phyloP scores from a whole-genome alignment of 1,284 basidiomycete genomes.

The Volvariella volvacea region DNA sequence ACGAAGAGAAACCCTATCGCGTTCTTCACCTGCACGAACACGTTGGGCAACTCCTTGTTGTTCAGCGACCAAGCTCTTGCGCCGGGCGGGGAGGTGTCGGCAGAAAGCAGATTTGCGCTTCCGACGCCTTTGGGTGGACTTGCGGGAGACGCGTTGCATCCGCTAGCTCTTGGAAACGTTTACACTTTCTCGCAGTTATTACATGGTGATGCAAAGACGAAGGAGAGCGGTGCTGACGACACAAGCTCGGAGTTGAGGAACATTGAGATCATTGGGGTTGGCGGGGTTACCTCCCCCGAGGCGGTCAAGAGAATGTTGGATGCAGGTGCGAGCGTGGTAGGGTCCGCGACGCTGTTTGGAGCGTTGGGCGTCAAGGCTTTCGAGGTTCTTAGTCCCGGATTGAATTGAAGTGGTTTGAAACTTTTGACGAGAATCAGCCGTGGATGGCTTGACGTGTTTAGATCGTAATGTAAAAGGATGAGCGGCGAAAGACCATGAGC shows the following conservation, averaged over 20 bases:
- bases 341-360: conserved; percentile 69
- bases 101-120: conserved; percentile 31
- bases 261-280: conserved; percentile 66
- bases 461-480: too few relatives aligned
- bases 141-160: conserved; percentile 70
- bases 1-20: conserved; percentile 34
- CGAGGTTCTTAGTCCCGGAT: conserved; percentile 31
- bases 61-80: conserved; percentile 48
- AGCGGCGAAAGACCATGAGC: too few relatives aligned
- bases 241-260: conserved; percentile 17
- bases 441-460: too few relatives aligned
- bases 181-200: conserved; percentile 51
- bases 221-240: neutral
- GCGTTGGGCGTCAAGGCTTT: conserved; percentile 61
- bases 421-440: too few relatives aligned
- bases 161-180: conserved; percentile 70
- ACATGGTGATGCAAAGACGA: conserved; percentile 1
- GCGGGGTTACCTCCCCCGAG: conserved; percentile 61
- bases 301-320: conserved; percentile 57
- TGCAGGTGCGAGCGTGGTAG: conserved; percentile 68
- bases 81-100: neutral
- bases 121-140: conserved; percentile 63
- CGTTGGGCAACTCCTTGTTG: conserved; percentile 61
- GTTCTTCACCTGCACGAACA: conserved; percentile 74
- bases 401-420: too few relatives aligned